Evolutionary conservation across 352 stramenopile genomes (phyloP), one percentile per base, ranked within the genome.

Genomic region (Globisporangium lucens): DNA sequence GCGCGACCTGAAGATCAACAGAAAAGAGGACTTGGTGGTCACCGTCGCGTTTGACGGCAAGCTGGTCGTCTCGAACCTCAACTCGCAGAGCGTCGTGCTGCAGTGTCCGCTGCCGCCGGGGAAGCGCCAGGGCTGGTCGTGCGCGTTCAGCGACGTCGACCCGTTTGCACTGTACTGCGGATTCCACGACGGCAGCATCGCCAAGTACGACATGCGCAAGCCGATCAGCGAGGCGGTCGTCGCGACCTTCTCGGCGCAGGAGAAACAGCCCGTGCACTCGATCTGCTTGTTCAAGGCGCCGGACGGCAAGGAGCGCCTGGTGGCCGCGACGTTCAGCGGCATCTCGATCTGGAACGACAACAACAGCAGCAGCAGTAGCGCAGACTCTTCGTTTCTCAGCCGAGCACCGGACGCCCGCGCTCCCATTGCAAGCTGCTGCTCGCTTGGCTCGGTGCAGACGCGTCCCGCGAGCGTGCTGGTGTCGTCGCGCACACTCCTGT

Each of bases 21-120:
- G 35, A 9, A 68, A 65, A 2, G 73, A 75, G 27, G 63, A 75
- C 13, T 59, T 79, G 59, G 78, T 76, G 24, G 51, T 90, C 0
- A 85, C 80, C 4, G 75, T 87, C 20, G 79, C 80, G 8, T 91
- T 90, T 51, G 82, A 93, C 68, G 77, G 74, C 2, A 87, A 87
- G 56, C 69, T 89, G 20, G 75, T 69, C 8, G 65, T 93, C 49
- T 83, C 81, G 1, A 79, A 70, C 70, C 68, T 88, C 15, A 55
- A 65, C 20, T 73, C 82, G 20, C 57, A 86, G 36, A 83, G 70
- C 4, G 71, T 83, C n/a, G 69, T 74, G 51, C 55, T 85, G 36
- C 66, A 83, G 55, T 73, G 77, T 17, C 47, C 65, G 5, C 67
- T 90, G 20, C 78, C 82, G 2, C 47, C 70, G 8, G 65, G 56